Base-by-base conservation (phyloP, 2,329 filamentous ascomycete genomes). In the Truncatella angustata region DNA sequence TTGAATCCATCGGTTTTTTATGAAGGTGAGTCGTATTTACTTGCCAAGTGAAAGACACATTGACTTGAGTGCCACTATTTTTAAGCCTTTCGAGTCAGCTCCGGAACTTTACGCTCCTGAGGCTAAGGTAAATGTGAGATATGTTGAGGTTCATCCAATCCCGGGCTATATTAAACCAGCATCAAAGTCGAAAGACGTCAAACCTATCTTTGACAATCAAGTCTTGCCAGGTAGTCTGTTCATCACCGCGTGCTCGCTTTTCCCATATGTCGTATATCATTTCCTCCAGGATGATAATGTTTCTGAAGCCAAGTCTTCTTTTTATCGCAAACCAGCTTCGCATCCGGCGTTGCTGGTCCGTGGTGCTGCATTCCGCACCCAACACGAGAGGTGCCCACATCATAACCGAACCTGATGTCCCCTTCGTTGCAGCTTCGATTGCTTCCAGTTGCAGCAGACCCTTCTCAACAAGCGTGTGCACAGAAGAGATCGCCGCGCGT, bases 321-420 rank as follows among this genome's bases (percentile, higher is more conserved):
- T 70, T 67, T 2, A 57, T 52, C 14, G 58, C 59, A 51, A 69
- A 70, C 56, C 61, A 68, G 12, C 53, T 53, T 9, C 61, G 54
- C 62, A 70, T 68, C 2, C 63, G 58, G 20, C 48, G 45, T 51
- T 67, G 65, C 26, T 68, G 51, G 23, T 58, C 59, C 5, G 45
- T 40, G 3, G 52, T 55, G 30, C 62, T 53, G 39, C 68, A 71
- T 45, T 70, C 69, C 4, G 67, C 67, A 3, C 65, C 68, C 3
- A 70, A 58, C 2, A 70, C 63, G 30, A 71, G 60, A 3, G 62
- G 63, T 2, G 67, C 66, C 69, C 69, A 71, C 26, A 70, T 61
- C 52, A 70, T 67, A 16, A 69, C 63, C 50, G 61, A 67, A 3
- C 69, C 68, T 1, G 64, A 60, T 16, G 57, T 54, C 5, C 65